phyloP scores from a whole-genome alignment of 495 filamentous ascomycete species.

The Penicillium turbatum region DNA sequence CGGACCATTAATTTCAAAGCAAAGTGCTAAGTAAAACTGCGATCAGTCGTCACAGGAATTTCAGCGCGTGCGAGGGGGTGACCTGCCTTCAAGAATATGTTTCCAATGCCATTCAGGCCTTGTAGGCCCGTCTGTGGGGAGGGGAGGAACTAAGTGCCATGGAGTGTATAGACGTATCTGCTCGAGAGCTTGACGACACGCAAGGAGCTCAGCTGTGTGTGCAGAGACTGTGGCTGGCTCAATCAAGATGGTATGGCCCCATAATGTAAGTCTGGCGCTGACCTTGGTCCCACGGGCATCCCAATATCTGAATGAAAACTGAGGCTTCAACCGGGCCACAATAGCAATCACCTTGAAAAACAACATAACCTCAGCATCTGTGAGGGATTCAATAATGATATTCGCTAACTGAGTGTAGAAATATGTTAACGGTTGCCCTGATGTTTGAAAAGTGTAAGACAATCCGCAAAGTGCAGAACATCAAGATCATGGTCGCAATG shows the following conservation, averaged over 20 bases:
- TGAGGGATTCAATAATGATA: constrained; percentile 5
- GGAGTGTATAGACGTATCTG: constrained; percentile 20
- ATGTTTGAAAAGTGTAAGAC: too few relatives aligned
- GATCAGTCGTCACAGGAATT: neutral
- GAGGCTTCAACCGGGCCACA: constrained; percentile 24
- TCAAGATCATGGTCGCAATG: neutral
- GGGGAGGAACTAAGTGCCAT: constrained; percentile 27
- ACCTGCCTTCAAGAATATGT: constrained; percentile 28
- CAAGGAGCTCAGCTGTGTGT: constrained; percentile 22
- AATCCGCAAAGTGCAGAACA: too few relatives aligned
- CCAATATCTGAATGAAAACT: constrained; percentile 22
- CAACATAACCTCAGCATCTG: constrained; percentile 25
- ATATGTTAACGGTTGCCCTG: too few relatives aligned
- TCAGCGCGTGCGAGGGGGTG: neutral
- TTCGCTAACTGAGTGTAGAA: constrained; percentile 2
- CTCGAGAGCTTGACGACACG: constrained; percentile 26
- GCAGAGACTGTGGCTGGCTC: neutral
- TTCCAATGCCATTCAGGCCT: constrained; percentile 28
- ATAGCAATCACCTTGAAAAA: constrained; percentile 29
- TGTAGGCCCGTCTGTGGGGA: constrained; percentile 15
- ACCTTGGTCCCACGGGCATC: constrained; percentile 6
- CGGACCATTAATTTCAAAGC: too few relatives aligned
- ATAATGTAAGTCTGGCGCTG: constrained; percentile 30
- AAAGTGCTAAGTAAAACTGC: too few relatives aligned
- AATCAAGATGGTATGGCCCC: constrained; percentile 29